These are phyloP conservation scores for Pythium grandisporangium DNA, from an alignment of 352 stramenopile genomes.

Conservation along the genomic window DNA sequence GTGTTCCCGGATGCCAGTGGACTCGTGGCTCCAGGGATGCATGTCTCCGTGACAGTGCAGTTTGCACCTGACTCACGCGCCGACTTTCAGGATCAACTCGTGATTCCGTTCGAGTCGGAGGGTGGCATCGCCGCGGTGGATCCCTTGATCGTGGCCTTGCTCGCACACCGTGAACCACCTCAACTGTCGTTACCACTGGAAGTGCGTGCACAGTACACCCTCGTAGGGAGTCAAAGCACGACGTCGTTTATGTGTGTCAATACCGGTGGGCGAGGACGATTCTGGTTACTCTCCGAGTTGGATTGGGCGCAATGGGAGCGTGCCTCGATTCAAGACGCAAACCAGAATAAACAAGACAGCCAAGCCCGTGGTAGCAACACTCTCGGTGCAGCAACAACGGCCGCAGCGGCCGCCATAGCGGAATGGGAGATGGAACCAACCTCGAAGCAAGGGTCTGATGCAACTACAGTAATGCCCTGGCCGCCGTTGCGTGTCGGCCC, in stretches of 20 bases:
- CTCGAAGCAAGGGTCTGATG: too few species aligned
- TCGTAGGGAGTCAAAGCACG: slow-evolving; percentile 42
- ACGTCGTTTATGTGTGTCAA: slow-evolving; percentile 51
- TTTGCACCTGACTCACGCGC: slow-evolving; percentile 68
- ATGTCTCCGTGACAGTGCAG: slow-evolving; percentile 40
- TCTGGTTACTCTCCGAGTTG: slow-evolving; percentile 60
- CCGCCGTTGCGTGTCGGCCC: slow-evolving; percentile 19
- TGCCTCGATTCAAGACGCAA: slow-evolving; percentile 2
- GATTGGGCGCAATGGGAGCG: slow-evolving; percentile 36
- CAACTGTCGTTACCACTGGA: slow-evolving; percentile 59
- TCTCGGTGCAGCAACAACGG: background rate
- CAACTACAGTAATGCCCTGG: background rate
- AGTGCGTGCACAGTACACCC: slow-evolving; percentile 40
- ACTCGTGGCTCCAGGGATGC: slow-evolving; percentile 62
- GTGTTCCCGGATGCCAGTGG: slow-evolving; percentile 42
- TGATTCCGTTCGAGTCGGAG: slow-evolving; percentile 39
- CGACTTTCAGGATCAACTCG: slow-evolving; percentile 61
- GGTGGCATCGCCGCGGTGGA: background rate
- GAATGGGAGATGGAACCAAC: too few species aligned
- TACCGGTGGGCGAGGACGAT: slow-evolving; percentile 41
- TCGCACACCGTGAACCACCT: slow-evolving; percentile 37
- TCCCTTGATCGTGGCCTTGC: slow-evolving; percentile 32
- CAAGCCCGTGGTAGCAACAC: too few species aligned
- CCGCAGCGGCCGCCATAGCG: background rate
- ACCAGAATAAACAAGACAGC: too few species aligned